Evolutionary conservation across 148 eudicot species (phyloP), one percentile per base, ranked within the genome.

Genomic region (Agrostemma githago): DNA sequence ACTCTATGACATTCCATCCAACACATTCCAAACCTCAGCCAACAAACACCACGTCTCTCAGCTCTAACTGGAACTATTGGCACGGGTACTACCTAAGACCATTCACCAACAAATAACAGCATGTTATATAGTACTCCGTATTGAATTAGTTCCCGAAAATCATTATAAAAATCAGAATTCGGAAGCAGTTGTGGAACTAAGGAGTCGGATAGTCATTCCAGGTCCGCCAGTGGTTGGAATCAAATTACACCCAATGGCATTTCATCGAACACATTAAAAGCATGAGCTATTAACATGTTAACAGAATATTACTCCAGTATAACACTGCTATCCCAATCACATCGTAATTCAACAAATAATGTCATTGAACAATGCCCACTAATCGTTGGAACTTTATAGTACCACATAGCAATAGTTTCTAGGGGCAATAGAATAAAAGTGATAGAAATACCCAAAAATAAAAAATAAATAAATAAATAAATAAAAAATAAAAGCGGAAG

Each of bases 191-290:
- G 34, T 1, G 34, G 34, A 26, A 26, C 34, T 26, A 26, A 26
- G 34, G 34, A 26, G 34, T 26, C 34, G 34, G 34, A 26, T 1
- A 26, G 1, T 26, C 34, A 26, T 26, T 26, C 34, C 34, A 26
- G 34, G 34, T 26, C 34, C 34, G 34, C 34, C 34, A 26, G 34
- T 26, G 34, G 34, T 26, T 26, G 34, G 34, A 26, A 26, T 26
- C 0, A 26, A 26, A 26, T 26, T 26, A 26, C 34, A 26, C 42
- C 6, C 11, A 48, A 1, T 1, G 70, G 65, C 74, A 74, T 69
- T 75, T 54, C 34, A 15, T 56, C 78, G 53, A 75, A 75, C 75
- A 71, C 68, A 51, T 56, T 59, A 8, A 16, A 15, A 26, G 41
- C 75, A 48, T 0, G 3, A 48, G 53, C 8, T 26, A 26, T 26